These are phyloP conservation scores for Turritis glabra DNA, from an alignment of 345 rosid genomes.

Conservation along the genomic window DNA sequence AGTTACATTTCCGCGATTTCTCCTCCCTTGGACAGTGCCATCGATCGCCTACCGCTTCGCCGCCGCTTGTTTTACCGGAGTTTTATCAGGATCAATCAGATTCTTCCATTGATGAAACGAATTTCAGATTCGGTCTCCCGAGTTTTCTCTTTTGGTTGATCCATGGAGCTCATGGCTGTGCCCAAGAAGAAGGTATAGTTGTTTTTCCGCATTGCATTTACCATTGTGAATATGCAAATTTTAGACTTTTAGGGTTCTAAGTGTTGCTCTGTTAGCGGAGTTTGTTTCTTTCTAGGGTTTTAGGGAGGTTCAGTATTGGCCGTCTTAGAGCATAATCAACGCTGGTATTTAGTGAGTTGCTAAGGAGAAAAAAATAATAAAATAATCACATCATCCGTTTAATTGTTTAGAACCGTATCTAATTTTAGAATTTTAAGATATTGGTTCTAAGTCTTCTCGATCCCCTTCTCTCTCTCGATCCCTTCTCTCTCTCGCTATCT, in stretches of 20 bases:
- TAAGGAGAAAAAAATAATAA: too few species aligned
- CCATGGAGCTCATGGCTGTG: constrained; percentile 86
- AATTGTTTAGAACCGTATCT: too few species aligned
- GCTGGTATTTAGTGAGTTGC: too few species aligned
- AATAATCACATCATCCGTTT: too few species aligned
- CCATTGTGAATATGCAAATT: background rate
- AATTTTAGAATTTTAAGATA: too few species aligned
- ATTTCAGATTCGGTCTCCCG: constrained; percentile 39
- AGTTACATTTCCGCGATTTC: constrained; percentile 45
- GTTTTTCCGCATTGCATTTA: background rate
- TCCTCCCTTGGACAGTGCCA: constrained; percentile 37
- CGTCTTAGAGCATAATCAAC: too few species aligned
- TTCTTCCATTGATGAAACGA: background rate
- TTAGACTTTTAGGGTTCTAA: background rate
- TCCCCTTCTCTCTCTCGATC: too few species aligned
- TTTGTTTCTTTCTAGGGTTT: background rate
- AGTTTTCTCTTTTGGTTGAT: constrained; percentile 49
- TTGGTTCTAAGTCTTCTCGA: too few species aligned
- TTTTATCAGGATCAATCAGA: constrained; percentile 36
- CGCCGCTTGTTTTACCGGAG: constrained; percentile 47
- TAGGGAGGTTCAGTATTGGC: background rate
- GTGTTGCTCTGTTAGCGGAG: background rate
- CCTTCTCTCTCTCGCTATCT: too few species aligned
- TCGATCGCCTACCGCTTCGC: constrained; percentile 29
- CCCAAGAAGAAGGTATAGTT: constrained; percentile 64